phyloP scores from a whole-genome alignment of 2,329 filamentous ascomycete species.

The Trichoderma polysporum region DNA sequence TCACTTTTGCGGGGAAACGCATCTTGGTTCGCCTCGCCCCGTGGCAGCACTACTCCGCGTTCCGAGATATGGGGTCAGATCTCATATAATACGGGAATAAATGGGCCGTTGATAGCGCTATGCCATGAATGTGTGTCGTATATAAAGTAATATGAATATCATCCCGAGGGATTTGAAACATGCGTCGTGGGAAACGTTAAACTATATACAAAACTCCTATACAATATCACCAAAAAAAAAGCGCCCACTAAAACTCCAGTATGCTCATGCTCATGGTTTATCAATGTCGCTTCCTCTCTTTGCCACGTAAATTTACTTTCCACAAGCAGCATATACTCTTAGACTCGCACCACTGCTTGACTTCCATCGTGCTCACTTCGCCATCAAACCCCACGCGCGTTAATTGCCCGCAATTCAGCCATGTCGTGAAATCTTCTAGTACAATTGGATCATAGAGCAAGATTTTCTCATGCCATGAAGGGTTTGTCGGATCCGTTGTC shows the following conservation, averaged over 20 bases:
- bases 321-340: conserved; percentile 82
- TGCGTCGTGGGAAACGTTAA: not conserved
- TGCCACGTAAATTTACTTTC: conserved; percentile 56
- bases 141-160: not conserved
- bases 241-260: conserved; percentile 6
- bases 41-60: not conserved
- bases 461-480: conserved; percentile 89
- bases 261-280: not conserved
- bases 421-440: conserved; percentile 78
- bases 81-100: conserved; percentile 1
- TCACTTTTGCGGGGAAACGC: conserved; percentile 1
- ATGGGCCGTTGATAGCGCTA: not conserved
- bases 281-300: conserved; percentile 50
- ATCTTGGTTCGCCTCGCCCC: not conserved
- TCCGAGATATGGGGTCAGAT: conserved; percentile 10
- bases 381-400: conserved; percentile 62
- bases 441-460: conserved; percentile 89
- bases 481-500: conserved; percentile 48
- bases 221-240: not conserved
- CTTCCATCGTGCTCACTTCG: conserved; percentile 62
- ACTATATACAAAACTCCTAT: not conserved
- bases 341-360: conserved; percentile 87
- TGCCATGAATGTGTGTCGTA: not conserved
- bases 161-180: not conserved
- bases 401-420: conserved; percentile 74